Base-by-base conservation (phyloP, 208 protist species). In the Kentomonas sorsogonicus region DNA sequence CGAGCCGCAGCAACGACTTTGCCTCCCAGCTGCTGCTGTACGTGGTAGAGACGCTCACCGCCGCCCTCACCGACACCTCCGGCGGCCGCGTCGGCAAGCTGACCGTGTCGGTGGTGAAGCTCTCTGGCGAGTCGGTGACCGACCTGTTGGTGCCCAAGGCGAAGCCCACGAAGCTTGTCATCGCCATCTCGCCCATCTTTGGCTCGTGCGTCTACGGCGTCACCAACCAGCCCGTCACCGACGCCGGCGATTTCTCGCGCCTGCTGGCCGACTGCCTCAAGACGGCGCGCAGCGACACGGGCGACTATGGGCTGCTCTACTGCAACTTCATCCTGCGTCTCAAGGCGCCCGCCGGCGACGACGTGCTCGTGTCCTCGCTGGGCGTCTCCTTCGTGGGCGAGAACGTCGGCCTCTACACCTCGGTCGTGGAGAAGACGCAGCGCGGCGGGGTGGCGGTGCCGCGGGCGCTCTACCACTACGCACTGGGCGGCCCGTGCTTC, bases 151-250 rank as follows among this genome's bases (percentile, higher is more conserved):
- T 45, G 27, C 67, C 63, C 30, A 46, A 29, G 11, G 69, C 61
- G 23, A 63, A 65, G 40, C 58, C 78, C 4, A 61, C 79, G 63
- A 86, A 86, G 56, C 72, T 91, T 5, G 75, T 89, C 22, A 79
- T 88, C 50, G 80, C 80, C 51, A 82, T 91, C 36, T 91, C 84
- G 27, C 84, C 84, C 39, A 78, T 89, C 38, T 91, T 86, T 57
- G 84, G 84, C 13, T 79, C 80, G 16, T 91, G 80, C 60, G 73
- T 91, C 34, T 75, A 88, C 56, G 79, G 80, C 44, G 80, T 82
- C 20, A 74, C 40, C 23, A 78, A 78, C 51, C 51, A 65, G 13
- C 60, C 60, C 41, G 65, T 89, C 30, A 25, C 53, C 9, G 71
- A 48, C 51, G 52, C 65, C 1, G 62, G 54, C 9, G 43, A 27